phyloP scores from a whole-genome alignment of 164 flowering plant species.

The Pachysandra terminalis region DNA sequence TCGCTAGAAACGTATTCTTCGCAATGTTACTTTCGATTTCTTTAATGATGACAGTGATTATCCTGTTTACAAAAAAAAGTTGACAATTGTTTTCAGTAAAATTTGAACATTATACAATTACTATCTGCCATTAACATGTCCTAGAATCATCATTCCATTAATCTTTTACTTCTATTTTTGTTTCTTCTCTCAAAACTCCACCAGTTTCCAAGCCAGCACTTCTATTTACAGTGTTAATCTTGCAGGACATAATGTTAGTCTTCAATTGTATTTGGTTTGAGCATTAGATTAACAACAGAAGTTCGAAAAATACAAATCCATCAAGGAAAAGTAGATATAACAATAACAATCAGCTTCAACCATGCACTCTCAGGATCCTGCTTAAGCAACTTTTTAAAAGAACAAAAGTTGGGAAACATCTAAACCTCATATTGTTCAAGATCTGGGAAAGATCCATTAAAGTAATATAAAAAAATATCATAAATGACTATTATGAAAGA shows the following conservation, averaged over 20 bases:
- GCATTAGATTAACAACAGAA: too few relatives aligned
- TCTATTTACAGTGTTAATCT: too few relatives aligned
- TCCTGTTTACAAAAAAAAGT: constrained; percentile 54
- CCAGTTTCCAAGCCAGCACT: background rate
- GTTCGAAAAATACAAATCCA: too few relatives aligned
- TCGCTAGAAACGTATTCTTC: constrained; percentile 76
- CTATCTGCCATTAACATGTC: background rate
- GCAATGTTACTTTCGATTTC: constrained; percentile 82
- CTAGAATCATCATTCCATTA: too few relatives aligned
- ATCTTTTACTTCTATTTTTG: too few relatives aligned
- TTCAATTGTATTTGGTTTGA: background rate
- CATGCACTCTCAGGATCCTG: background rate
- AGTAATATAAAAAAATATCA: background rate
- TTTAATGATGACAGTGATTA: constrained; percentile 71
- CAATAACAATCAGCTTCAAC: background rate
- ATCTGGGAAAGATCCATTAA: background rate
- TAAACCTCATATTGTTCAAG: background rate
- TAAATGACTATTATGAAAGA: background rate
- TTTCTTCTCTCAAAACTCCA: too few relatives aligned
- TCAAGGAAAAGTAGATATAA: background rate
- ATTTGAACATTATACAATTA: background rate
- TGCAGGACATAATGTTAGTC: too few relatives aligned
- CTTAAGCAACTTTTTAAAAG: background rate
- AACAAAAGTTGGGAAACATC: background rate
- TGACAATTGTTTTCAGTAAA: background rate